Base-by-base conservation (phyloP, 2,329 filamentous ascomycete genomes). In the Fusarium haematococcum region DNA sequence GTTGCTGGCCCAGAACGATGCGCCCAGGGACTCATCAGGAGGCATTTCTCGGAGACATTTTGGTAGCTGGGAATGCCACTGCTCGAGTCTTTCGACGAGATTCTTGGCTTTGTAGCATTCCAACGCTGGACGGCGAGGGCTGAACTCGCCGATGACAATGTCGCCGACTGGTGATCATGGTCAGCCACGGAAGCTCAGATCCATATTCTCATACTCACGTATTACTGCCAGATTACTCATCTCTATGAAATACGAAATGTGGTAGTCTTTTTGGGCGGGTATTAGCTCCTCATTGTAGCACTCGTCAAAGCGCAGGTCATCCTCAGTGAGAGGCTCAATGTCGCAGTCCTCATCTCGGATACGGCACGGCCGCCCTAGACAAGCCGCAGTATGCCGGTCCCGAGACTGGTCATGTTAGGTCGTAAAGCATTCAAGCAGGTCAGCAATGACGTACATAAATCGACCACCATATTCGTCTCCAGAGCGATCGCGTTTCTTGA, bases 301-400 rank as follows among this genome's bases (percentile, higher is more conserved):
- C 0, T 65, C 37, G n/a, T 77, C 75, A 9, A 75, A 65, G 5
- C 66, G 54, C 0, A 77, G 54, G 35, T 77, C 75, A 1, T 61
- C 37, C 4, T 74, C 62, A 2, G 18, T 58, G 0, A 69, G 35
- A 45, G 25, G 32, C 16, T 77, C 75, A 1, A 77, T 32, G 4
- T 77, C 75, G 2, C 75, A 77, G 11, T 77, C 75, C 4, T 77
- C 75, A 1, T 77, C 75, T 45, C 75, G 63, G 5, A 77, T 77
- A 6, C 75, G 62, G 1, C 70, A 75, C 4, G 75, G 75, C 4
- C 67, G 63, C 0, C 70, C 75, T 0, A 77, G 39, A 5, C 67
- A 73, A 13, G 75, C 75, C 0, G 75, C 75, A 1, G 65, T 68
- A 8, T 77, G 75, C 5, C 75, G n/a, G 7, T 77, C 75, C 0